Percentiles rank a stretch among this genome's conserved stretches.
phyloP scores from a whole-genome alignment of 2,329 filamentous ascomycete genomes.

The Aspergillaceae sp. region DNA sequence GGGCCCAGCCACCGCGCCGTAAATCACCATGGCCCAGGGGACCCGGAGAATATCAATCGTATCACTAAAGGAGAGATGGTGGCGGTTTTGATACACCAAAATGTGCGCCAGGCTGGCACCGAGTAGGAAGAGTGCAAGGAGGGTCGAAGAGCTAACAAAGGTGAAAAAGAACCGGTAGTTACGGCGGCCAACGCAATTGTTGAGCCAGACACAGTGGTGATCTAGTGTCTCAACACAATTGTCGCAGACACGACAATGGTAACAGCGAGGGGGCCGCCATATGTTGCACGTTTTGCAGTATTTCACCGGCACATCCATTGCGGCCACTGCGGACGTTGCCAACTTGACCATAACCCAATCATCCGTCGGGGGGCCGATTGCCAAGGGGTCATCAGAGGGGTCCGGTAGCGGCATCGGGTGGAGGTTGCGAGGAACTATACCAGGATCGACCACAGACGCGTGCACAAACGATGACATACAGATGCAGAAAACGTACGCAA shows the following conservation, averaged over 20 bases:
- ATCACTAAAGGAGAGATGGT: constrained; percentile 57
- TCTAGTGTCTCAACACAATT: constrained; percentile 96
- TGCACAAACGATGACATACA: constrained; percentile 91
- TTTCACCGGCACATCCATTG: constrained; percentile 97
- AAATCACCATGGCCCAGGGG: constrained; percentile 81
- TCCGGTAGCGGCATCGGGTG: constrained; percentile 74
- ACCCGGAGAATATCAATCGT: constrained; percentile 65
- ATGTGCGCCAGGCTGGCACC: constrained; percentile 74
- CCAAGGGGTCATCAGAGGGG: constrained; percentile 70
- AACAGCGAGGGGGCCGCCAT: constrained; percentile 89
- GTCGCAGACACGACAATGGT: constrained; percentile 94
- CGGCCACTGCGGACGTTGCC: constrained; percentile 62
- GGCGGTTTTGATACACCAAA: constrained; percentile 57
- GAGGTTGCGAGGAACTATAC: constrained; percentile 84
- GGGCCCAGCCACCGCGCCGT: constrained; percentile 62
- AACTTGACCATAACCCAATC: constrained; percentile 92
- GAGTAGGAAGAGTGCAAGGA: constrained; percentile 68
- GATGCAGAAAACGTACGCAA: constrained; percentile 84
- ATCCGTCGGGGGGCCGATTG: constrained; percentile 73
- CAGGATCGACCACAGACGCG: constrained; percentile 84
- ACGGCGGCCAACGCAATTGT: constrained; percentile 92
- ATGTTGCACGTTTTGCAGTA: constrained; percentile 97
- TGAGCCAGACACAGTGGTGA: constrained; percentile 97
- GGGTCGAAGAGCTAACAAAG: constrained; percentile 71
- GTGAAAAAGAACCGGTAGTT: constrained; percentile 98